Percentiles rank a stretch among this genome's conserved stretches.
phyloP scores from a whole-genome alignment of 2,329 filamentous ascomycete species.

The Juglanconis sp. region DNA sequence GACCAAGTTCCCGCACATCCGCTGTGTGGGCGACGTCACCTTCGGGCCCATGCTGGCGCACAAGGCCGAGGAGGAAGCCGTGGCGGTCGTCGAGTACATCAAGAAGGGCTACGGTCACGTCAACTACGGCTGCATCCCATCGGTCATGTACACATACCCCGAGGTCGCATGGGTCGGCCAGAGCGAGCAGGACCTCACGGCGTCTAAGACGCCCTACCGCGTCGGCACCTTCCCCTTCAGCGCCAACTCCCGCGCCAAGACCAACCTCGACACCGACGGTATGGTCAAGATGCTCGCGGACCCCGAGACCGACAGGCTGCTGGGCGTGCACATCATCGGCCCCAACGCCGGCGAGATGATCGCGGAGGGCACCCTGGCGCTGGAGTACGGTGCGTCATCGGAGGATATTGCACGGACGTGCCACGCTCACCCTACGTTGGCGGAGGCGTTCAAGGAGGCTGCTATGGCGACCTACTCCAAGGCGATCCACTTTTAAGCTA shows the following conservation, averaged over 20 bases:
- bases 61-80: slow-evolving; percentile 98
- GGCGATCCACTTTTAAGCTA: slow-evolving; percentile 83
- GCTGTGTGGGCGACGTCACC: slow-evolving; percentile 91
- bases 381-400: slow-evolving; percentile 93
- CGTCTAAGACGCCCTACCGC: slow-evolving; percentile 84
- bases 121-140: slow-evolving; percentile 97
- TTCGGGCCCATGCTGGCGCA: slow-evolving; percentile 99
- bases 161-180: slow-evolving; percentile 99
- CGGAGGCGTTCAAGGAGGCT: slow-evolving; percentile 99
- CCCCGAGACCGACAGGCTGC: slow-evolving; percentile 90
- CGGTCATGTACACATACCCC: slow-evolving; percentile 99
- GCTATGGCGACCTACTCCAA: slow-evolving; percentile 96
- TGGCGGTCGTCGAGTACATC: slow-evolving; percentile 94
- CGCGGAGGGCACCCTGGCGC: slow-evolving; percentile 88
- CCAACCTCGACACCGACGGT: slow-evolving; percentile 93
- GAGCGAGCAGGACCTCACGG: slow-evolving; percentile 94
- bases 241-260: slow-evolving; percentile 98
- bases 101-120: slow-evolving; percentile 97
- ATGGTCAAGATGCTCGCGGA: slow-evolving; percentile 97
- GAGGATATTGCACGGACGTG: slow-evolving; percentile 94
- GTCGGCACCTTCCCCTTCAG: slow-evolving; percentile 94
- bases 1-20: slow-evolving; percentile 95
- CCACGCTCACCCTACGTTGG: slow-evolving; percentile 92
- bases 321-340: slow-evolving; percentile 95
- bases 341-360: slow-evolving; percentile 99